These are phyloP conservation scores for Tagetes patula DNA, from an alignment of 129 eudicot species.

Conservation along the genomic window DNA sequence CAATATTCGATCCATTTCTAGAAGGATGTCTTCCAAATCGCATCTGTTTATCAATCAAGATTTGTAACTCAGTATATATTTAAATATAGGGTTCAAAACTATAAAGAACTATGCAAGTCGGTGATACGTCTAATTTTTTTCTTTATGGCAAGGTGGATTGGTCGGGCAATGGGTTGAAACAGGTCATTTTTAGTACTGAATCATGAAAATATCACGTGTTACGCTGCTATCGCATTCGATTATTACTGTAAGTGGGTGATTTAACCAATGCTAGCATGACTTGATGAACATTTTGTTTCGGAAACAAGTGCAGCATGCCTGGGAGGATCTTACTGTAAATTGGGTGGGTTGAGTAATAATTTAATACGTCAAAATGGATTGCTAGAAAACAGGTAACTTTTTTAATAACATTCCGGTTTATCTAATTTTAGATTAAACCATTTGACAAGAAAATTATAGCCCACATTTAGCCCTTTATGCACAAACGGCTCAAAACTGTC, in stretches of 20 bases:
- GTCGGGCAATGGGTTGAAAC: neutral
- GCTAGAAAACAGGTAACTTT: neutral
- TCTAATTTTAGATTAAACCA: neutral
- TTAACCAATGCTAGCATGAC: neutral
- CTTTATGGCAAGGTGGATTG: neutral
- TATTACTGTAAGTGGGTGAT: neutral
- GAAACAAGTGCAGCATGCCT: constrained; percentile 5
- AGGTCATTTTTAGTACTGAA: neutral
- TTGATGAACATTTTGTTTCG: neutral
- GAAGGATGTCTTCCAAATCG: constrained; percentile 74
- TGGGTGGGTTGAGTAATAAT: neutral
- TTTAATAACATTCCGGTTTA: neutral
- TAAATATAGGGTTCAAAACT: neutral
- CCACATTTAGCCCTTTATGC: neutral
- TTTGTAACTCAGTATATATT: constrained; percentile 6
- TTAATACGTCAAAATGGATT: neutral
- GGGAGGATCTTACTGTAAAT: neutral
- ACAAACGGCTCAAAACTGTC: neutral
- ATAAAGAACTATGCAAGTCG: neutral
- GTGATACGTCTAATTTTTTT: neutral
- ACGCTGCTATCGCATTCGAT: neutral
- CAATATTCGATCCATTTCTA: constrained; percentile 93
- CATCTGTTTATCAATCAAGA: constrained; percentile 50
- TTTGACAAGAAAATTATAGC: neutral
- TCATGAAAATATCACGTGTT: neutral